These are phyloP conservation scores for Heterobasidion annosum DNA, from an alignment of 1,284 basidiomycete species.

Conservation along the genomic window DNA sequence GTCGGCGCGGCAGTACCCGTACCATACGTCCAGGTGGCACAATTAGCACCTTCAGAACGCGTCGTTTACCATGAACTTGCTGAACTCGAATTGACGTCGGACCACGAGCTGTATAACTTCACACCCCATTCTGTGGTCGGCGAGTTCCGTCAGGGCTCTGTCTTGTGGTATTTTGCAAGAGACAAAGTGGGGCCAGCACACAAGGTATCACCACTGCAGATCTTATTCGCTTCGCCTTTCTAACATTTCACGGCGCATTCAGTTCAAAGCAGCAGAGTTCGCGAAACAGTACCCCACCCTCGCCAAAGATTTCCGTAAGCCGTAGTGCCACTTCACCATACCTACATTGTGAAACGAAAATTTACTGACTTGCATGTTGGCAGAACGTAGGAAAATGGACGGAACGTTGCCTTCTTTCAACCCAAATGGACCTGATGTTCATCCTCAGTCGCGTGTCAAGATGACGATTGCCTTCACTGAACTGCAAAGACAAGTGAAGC, in stretches of 20 bases:
- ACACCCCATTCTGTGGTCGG: slow-evolving; percentile 29
- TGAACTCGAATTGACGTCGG: background rate
- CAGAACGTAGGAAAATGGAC: slow-evolving; percentile 24
- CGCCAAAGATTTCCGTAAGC: slow-evolving; percentile 41
- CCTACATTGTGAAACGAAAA: background rate
- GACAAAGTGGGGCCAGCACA: slow-evolving; percentile 47
- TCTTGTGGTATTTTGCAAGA: slow-evolving; percentile 51
- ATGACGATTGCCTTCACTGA: slow-evolving; percentile 18
- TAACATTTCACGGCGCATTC: slow-evolving; percentile 9
- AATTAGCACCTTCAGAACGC: background rate
- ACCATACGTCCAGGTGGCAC: background rate
- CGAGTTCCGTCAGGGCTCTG: slow-evolving; percentile 32
- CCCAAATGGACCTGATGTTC: slow-evolving; percentile 49
- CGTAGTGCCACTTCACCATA: background rate
- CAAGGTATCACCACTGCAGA: slow-evolving; percentile 30
- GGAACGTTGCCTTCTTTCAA: slow-evolving; percentile 44
- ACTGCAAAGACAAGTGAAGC: slow-evolving; percentile 5
- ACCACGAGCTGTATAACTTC: slow-evolving; percentile 9
- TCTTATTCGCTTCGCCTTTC: slow-evolving; percentile 4
- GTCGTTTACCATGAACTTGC: background rate
- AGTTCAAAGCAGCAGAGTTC: slow-evolving; percentile 15
- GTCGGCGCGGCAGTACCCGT: background rate
- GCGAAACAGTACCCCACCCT: slow-evolving; percentile 23
- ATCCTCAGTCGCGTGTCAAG: slow-evolving; percentile 48
- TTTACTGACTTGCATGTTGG: background rate